Base-by-base conservation (phyloP, 2,329 filamentous ascomycete species). In the Cytospora piceicola region DNA sequence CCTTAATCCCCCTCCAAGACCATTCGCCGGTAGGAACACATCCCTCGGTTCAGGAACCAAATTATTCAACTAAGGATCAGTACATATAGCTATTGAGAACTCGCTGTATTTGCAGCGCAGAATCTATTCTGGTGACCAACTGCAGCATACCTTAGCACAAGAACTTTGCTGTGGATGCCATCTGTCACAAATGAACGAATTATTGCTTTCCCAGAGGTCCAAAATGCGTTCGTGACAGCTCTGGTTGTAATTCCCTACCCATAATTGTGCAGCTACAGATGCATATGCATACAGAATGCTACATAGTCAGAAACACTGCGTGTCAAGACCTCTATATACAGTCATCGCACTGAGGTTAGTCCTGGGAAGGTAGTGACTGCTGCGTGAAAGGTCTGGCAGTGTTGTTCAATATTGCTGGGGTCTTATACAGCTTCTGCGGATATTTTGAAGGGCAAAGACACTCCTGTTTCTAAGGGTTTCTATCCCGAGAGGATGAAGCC, bases 251-350 rank as follows among this genome's bases (percentile, higher is more conserved):
- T 3, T 36, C 34, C 34, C 12, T 36, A 36, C 14, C 34, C 4
- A 15, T 3, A 5, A 29, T 3, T 14, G 3, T 36, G 34, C n/a
- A 42, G 15, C 39, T 17, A 17, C 39, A 20, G 15, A n/a, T 42
- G 39, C 39, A 42, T 42, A 42, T 42, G 17, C 15, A 15, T 7
- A 42, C 39, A 42, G 20, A 15, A 42, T n/a, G 8, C 5, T 39
- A 39, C 8, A 5, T 17, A 42, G 5, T n/a, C 8, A 7, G n/a
- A 5, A 20, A 5, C 17, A 4, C 6, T 14, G 2, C 17, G 20
- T 42, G 4, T n/a, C 15, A 1, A n/a, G 5, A 20, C 15, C 6
- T 20, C 2, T 1, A 42, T 1, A n/a, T n/a, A 20, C 3, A n/a
- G 6, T 42, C 39, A 4, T 17, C 17, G 15, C 11, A n/a, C 20